These are phyloP conservation scores for Trichoderma guizhouense DNA, from an alignment of 2,329 filamentous ascomycete species.

Conservation along the genomic window DNA sequence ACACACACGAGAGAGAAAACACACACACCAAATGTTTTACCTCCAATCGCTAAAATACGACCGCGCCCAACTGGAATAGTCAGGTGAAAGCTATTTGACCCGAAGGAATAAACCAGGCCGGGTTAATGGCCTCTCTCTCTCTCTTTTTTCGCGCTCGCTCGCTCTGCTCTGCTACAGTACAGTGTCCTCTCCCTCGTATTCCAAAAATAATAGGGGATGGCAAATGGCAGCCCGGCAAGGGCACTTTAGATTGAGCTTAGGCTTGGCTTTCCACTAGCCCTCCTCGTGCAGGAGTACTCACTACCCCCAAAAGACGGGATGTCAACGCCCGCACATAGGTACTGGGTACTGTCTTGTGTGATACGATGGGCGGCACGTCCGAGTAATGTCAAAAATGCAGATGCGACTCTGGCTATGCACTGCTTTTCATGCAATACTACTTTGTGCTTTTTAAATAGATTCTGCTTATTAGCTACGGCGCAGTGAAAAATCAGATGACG, in stretches of 20 bases:
- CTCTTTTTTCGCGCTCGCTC: background rate
- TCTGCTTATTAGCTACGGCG: background rate
- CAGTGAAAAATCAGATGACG: background rate
- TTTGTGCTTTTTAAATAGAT: background rate
- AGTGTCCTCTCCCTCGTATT: background rate
- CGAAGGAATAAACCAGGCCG: background rate
- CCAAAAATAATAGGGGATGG: background rate
- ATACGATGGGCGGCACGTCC: background rate
- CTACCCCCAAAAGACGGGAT: background rate
- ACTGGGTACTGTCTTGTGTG: background rate
- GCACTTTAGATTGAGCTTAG: constrained; percentile 1
- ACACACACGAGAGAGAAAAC: background rate
- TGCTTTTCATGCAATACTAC: background rate
- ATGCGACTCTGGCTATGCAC: background rate
- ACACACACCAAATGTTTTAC: background rate
- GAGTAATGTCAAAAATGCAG: background rate
- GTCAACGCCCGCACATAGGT: background rate
- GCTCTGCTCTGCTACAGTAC: background rate
- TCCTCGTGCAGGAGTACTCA: background rate
- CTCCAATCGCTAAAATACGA: background rate
- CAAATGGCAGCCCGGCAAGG: background rate
- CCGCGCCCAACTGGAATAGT: constrained; percentile 3
- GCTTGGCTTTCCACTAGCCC: background rate
- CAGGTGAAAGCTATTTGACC: background rate
- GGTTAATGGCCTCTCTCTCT: background rate